A percentile compares a stretch with the other conserved stretches of the same genome.
phyloP scores from a whole-genome alignment of 768 basidiomycete genomes.

The Leucogyrophana mollusca region DNA sequence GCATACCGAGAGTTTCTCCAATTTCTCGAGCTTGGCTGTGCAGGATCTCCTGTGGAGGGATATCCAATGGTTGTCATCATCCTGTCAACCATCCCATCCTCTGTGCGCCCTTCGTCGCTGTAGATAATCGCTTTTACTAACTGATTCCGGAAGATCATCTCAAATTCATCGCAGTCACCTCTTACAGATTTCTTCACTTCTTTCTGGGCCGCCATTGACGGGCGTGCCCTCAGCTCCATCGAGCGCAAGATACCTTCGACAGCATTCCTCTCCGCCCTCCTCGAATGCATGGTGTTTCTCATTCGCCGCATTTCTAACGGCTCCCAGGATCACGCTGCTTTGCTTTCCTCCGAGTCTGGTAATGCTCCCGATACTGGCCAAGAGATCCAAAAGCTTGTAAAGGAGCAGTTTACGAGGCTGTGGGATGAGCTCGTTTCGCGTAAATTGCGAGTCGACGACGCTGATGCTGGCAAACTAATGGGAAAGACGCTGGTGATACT shows the following conservation, averaged over 20 bases:
- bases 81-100: slow-evolving; percentile 74
- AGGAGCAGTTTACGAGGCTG: slow-evolving; percentile 42
- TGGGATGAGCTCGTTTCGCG: slow-evolving; percentile 47
- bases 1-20: slow-evolving; percentile 74
- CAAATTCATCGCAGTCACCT: slow-evolving; percentile 19
- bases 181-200: slow-evolving; percentile 62
- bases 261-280: slow-evolving; percentile 64
- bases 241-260: slow-evolving; percentile 51
- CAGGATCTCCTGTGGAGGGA: slow-evolving; percentile 72
- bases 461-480: slow-evolving; percentile 41
- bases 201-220: slow-evolving; percentile 82
- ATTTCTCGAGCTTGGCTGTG: slow-evolving; percentile 78
- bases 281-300: slow-evolving; percentile 71
- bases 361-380: background rate
- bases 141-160: slow-evolving; percentile 6
- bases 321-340: slow-evolving; percentile 7
- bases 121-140: background rate
- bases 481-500: slow-evolving; percentile 38
- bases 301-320: slow-evolving; percentile 38
- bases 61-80: slow-evolving; percentile 83
- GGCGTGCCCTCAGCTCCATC: slow-evolving; percentile 59
- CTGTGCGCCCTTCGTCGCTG: slow-evolving; percentile 39
- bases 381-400: slow-evolving; percentile 34
- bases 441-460: slow-evolving; percentile 47
- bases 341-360: slow-evolving; percentile 4